Percentiles rank a stretch among this genome's conserved stretches.
Evolutionary conservation across 1,284 basidiomycete species (phyloP).

Genomic region (Puccinia hordei): DNA sequence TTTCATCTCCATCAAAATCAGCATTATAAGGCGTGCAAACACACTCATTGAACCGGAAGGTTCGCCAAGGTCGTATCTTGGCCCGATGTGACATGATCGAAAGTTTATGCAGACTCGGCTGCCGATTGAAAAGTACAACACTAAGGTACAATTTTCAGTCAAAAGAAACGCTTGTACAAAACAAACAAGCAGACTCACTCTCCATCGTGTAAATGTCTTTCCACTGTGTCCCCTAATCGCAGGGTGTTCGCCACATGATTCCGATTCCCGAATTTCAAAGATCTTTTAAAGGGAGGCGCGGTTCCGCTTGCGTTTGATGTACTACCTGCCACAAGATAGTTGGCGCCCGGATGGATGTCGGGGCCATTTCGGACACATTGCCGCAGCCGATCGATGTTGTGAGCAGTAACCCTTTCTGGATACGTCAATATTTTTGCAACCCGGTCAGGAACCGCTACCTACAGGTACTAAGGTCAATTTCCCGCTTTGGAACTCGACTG

Average conservation of each 20-base stretch:
- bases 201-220: slow-evolving; percentile 91
- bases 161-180: not conserved
- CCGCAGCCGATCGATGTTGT: slow-evolving; percentile 81
- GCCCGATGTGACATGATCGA: slow-evolving; percentile 99
- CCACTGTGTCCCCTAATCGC: slow-evolving; percentile 82
- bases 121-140: slow-evolving; percentile 96
- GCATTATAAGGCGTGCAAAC: slow-evolving; percentile 99
- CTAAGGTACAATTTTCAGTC: slow-evolving; percentile 21
- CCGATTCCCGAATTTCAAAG: slow-evolving; percentile 63
- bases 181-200: slow-evolving; percentile 62
- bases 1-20: slow-evolving; percentile 99
- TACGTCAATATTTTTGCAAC: slow-evolving; percentile 96
- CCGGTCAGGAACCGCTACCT: slow-evolving; percentile 83
- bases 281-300: slow-evolving; percentile 71
- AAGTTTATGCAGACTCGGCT: slow-evolving; percentile 96
- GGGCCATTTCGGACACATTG: slow-evolving; percentile 84
- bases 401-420: slow-evolving; percentile 88
- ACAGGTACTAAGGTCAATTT: not conserved
- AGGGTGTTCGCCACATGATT: slow-evolving; percentile 74
- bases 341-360: slow-evolving; percentile 92
- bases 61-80: slow-evolving; percentile 94
- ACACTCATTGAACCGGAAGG: slow-evolving; percentile 97
- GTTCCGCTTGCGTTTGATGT: slow-evolving; percentile 52
- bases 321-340: slow-evolving; percentile 77
- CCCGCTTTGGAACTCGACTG: not conserved